These are phyloP conservation scores for Kurtzmaniella quercitrusa DNA, from an alignment of 1,139 yeast species.

Conservation along the genomic window DNA sequence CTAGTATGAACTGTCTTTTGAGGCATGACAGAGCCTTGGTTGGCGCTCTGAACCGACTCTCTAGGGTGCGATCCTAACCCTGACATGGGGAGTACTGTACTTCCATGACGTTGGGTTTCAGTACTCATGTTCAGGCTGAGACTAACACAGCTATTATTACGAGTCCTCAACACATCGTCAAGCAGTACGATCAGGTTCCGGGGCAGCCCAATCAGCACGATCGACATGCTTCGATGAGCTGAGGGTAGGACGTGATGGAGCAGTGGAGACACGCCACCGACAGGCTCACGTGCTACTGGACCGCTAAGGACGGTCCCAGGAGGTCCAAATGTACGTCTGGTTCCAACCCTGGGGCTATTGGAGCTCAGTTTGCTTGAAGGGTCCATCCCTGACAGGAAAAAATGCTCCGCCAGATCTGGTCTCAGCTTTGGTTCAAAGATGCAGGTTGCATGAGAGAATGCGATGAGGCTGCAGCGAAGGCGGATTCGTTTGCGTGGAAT, in stretches of 20 bases:
- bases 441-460: slow-evolving; percentile 1
- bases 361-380: neutral
- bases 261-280: neutral
- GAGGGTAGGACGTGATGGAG: neutral
- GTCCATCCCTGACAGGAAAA: neutral
- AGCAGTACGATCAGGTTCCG: slow-evolving; percentile 41
- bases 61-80: neutral
- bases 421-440: neutral
- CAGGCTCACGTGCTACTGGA: neutral
- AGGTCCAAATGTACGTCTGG: neutral
- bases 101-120: neutral
- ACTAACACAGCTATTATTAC: slow-evolving; percentile 34
- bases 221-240: slow-evolving; percentile 5
- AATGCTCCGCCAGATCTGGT: neutral
- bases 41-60: neutral
- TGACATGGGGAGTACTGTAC: neutral
- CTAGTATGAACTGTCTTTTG: no score
- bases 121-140: slow-evolving; percentile 10
- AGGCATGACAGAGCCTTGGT: neutral
- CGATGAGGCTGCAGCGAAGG: slow-evolving; percentile 1
- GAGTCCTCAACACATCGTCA: slow-evolving; percentile 28
- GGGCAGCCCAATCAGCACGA: slow-evolving; percentile 17
- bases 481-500: no score
- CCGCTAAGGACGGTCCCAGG: neutral
- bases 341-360: neutral